These are phyloP conservation scores for Sugiyamaella floridensis DNA, from an alignment of 805 yeast species.

Conservation along the genomic window DNA sequence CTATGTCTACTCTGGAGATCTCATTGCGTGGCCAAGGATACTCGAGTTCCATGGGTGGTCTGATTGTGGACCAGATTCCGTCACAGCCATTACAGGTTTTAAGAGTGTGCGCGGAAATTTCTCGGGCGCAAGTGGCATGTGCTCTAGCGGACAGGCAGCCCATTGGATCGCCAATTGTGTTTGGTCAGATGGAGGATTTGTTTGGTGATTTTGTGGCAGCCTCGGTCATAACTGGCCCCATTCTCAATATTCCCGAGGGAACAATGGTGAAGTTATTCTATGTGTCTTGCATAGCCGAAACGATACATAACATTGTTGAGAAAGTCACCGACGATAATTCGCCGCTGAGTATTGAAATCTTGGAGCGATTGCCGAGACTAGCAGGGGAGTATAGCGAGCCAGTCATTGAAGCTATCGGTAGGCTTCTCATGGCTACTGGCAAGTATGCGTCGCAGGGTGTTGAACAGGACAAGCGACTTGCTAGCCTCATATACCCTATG, in stretches of 20 bases:
- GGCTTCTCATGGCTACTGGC: not conserved
- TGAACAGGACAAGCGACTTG: slow-evolving; percentile 1
- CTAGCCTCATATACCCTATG: slow-evolving; percentile 42
- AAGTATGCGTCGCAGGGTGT: not conserved
- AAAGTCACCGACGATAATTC: not conserved
- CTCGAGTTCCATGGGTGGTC: slow-evolving; percentile 30
- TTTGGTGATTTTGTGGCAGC: slow-evolving; percentile 3
- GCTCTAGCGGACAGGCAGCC: not conserved
- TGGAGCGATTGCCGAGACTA: not conserved
- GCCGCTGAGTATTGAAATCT: too few species aligned
- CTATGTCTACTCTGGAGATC: slow-evolving; percentile 61
- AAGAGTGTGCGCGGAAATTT: slow-evolving; percentile 40
- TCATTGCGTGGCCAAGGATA: slow-evolving; percentile 47
- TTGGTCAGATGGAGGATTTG: not conserved
- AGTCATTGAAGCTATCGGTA: not conserved
- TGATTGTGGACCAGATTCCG: slow-evolving; percentile 52
- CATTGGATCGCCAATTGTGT: not conserved
- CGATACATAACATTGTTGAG: not conserved
- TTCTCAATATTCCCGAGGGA: not conserved
- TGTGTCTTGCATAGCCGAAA: not conserved
- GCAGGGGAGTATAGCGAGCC: not conserved
- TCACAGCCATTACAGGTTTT: slow-evolving; percentile 55
- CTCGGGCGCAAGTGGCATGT: not conserved
- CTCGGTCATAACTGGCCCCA: slow-evolving; percentile 3
- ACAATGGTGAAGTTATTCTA: slow-evolving; percentile 2